phyloP scores from a whole-genome alignment of 768 basidiomycete genomes.

The Coprinopsis sp. region DNA sequence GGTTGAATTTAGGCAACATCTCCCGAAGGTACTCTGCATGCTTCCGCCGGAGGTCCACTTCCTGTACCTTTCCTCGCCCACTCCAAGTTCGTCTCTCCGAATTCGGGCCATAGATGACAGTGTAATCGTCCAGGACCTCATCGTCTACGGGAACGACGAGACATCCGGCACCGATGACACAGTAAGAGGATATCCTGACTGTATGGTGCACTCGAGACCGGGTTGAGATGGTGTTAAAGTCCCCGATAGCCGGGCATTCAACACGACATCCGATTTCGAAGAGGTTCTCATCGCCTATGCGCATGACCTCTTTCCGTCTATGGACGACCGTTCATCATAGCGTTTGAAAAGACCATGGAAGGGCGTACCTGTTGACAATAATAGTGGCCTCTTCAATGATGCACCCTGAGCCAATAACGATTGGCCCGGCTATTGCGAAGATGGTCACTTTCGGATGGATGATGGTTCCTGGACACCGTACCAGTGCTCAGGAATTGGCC shows the following conservation, averaged over 20 bases:
- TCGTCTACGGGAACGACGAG: slow-evolving; percentile 75
- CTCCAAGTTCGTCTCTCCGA: slow-evolving; percentile 80
- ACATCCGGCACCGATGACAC: slow-evolving; percentile 78
- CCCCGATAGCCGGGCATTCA: slow-evolving; percentile 80
- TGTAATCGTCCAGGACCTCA: slow-evolving; percentile 77
- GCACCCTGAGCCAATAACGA: slow-evolving; percentile 82
- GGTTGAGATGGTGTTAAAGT: slow-evolving; percentile 83
- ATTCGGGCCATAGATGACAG: slow-evolving; percentile 74
- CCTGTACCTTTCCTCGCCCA: slow-evolving; percentile 78
- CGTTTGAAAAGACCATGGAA: not conserved
- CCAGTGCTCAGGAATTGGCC: not conserved
- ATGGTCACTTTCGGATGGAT: slow-evolving; percentile 94
- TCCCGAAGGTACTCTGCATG: slow-evolving; percentile 91
- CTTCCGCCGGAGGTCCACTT: slow-evolving; percentile 77
- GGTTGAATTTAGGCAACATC: slow-evolving; percentile 87
- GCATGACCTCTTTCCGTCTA: slow-evolving; percentile 80
- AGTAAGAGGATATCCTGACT: slow-evolving; percentile 72
- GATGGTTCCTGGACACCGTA: slow-evolving; percentile 63
- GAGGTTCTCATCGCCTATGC: slow-evolving; percentile 88
- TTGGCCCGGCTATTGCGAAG: slow-evolving; percentile 85
- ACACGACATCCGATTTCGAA: slow-evolving; percentile 96
- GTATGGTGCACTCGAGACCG: slow-evolving; percentile 81
- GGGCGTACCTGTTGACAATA: slow-evolving; percentile 74
- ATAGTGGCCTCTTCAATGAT: slow-evolving; percentile 91
- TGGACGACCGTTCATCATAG: not conserved